These are phyloP conservation scores for Lupinus albus DNA, from an alignment of 306 rosid species.

Conservation along the genomic window DNA sequence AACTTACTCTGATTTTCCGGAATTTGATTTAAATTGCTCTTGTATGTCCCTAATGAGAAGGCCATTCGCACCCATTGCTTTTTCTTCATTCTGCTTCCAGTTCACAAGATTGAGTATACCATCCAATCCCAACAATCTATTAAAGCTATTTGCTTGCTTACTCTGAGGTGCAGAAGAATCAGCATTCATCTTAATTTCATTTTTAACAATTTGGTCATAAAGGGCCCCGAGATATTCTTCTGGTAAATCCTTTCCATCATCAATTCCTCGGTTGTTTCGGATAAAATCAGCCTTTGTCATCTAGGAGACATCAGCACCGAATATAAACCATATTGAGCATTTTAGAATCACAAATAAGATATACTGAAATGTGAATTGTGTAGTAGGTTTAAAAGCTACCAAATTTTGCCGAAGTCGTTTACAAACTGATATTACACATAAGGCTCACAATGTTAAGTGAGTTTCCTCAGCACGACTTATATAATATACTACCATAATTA, in stretches of 20 bases:
- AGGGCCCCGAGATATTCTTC: conserved; percentile 91
- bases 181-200: conserved; percentile 94
- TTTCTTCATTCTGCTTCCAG: conserved; percentile 96
- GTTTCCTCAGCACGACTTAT: conserved; percentile 30
- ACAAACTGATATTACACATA: conserved; percentile 30
- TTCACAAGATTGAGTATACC: conserved; percentile 95
- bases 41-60: conserved; percentile 91
- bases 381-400: conserved; percentile 11
- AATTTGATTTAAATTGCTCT: conserved; percentile 89
- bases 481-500: conserved; percentile 30
- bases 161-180: conserved; percentile 88
- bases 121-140: conserved; percentile 88
- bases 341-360: conserved; percentile 33
- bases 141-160: conserved; percentile 92
- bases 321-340: conserved; percentile 44
- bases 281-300: conserved; percentile 97
- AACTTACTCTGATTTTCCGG: conserved; percentile 97
- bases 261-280: conserved; percentile 96
- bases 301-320: conserved; percentile 57
- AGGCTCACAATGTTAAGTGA: conserved; percentile 1
- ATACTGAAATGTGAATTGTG: conserved; percentile 34
- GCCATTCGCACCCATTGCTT: conserved; percentile 93
- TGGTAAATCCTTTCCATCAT: conserved; percentile 93
- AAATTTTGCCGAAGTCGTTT: conserved; percentile 30
- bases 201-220: conserved; percentile 87